Evolutionary conservation across 2,329 filamentous ascomycete genomes (phyloP).

Genomic region (Penicillium olsonii): DNA sequence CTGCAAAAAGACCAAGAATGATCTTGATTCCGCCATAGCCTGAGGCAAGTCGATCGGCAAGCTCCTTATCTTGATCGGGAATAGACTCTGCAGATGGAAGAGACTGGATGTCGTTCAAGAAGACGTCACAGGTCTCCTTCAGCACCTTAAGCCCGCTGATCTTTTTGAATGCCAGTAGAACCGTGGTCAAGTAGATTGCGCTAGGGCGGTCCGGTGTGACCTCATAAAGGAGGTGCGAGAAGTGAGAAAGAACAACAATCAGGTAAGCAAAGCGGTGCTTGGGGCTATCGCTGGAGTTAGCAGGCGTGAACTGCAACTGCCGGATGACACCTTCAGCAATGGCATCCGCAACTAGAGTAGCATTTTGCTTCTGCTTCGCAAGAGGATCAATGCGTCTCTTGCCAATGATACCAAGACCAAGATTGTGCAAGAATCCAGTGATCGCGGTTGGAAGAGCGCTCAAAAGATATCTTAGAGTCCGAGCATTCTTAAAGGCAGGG

Average conservation of each 20-base stretch:
- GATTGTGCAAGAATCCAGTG: constrained; percentile 80
- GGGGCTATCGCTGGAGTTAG: constrained; percentile 51
- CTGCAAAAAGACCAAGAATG: constrained; percentile 77
- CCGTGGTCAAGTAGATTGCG: constrained; percentile 63
- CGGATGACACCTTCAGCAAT: constrained; percentile 70
- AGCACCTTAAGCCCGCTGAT: constrained; percentile 73
- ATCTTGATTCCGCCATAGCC: constrained; percentile 71
- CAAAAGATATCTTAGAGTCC: constrained; percentile 73
- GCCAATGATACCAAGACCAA: constrained; percentile 78
- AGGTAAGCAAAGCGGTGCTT: constrained; percentile 74
- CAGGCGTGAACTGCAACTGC: constrained; percentile 60
- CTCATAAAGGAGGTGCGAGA: constrained; percentile 79
- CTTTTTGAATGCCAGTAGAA: constrained; percentile 85
- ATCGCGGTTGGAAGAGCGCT: constrained; percentile 76
- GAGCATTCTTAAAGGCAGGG: constrained; percentile 70
- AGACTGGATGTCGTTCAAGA: constrained; percentile 60
- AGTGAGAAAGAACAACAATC: constrained; percentile 75
- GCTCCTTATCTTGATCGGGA: constrained; percentile 39
- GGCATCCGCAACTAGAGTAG: constrained; percentile 63
- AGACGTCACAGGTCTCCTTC: constrained; percentile 70
- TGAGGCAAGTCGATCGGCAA: constrained; percentile 48
- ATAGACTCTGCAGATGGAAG: constrained; percentile 48
- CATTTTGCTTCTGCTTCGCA: constrained; percentile 64
- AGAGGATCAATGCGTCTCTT: constrained; percentile 70
- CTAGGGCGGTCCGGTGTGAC: constrained; percentile 52